These are phyloP conservation scores for Trametes pubescens DNA, from an alignment of 1,284 basidiomycete genomes.

Conservation along the genomic window DNA sequence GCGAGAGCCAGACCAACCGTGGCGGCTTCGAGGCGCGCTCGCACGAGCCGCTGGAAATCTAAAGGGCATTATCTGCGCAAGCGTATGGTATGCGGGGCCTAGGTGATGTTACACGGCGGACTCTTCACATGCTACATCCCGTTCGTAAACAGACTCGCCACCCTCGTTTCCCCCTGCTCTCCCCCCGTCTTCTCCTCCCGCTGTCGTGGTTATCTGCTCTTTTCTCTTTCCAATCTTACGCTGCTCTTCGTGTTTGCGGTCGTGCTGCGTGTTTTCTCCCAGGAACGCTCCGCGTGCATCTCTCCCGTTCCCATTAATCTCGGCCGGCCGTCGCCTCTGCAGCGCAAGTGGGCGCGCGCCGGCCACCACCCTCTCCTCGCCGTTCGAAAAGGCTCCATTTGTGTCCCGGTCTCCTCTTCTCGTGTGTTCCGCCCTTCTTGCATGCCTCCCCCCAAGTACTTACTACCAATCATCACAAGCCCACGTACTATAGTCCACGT, in stretches of 20 bases:
- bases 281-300: slow-evolving; percentile 26
- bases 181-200: slow-evolving; percentile 1
- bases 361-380: slow-evolving; percentile 3
- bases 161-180: slow-evolving; percentile 29
- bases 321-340: slow-evolving; percentile 34
- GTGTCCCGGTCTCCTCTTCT: not conserved
- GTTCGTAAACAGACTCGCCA: slow-evolving; percentile 37
- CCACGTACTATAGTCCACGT: slow-evolving; percentile 33
- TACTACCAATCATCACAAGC: slow-evolving; percentile 20
- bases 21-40: slow-evolving; percentile 79
- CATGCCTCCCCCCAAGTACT: slow-evolving; percentile 25
- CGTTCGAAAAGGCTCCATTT: slow-evolving; percentile 21
- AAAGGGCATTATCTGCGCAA: slow-evolving; percentile 41
- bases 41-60: slow-evolving; percentile 86
- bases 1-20: slow-evolving; percentile 59
- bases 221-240: slow-evolving; percentile 19
- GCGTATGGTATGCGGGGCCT: slow-evolving; percentile 19
- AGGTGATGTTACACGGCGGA: slow-evolving; percentile 28
- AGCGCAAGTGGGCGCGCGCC: slow-evolving; percentile 38
- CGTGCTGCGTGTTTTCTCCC: slow-evolving; percentile 19
- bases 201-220: slow-evolving; percentile 21
- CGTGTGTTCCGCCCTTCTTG: slow-evolving; percentile 22
- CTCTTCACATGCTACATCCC: slow-evolving; percentile 25
- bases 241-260: slow-evolving; percentile 21
- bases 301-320: slow-evolving; percentile 25